Conservation (phyloP, 495 filamentous ascomycete genomes). For the Xylaria acuta region DNA sequence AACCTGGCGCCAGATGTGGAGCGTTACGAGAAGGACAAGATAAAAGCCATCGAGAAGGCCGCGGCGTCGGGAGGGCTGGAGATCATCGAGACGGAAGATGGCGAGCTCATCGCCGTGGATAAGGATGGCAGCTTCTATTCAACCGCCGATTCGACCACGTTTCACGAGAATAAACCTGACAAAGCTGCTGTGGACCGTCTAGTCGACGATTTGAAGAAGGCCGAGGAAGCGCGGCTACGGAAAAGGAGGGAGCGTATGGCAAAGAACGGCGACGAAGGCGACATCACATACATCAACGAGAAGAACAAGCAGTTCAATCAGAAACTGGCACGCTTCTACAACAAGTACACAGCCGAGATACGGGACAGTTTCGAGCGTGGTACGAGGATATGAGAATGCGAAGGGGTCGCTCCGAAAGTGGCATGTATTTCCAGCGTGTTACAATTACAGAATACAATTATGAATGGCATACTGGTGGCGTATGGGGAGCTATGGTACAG, state of each 20-base stretch:
- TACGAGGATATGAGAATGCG: slow-evolving; percentile 71
- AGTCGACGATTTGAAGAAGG: slow-evolving; percentile 84
- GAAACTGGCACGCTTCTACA: slow-evolving; percentile 93
- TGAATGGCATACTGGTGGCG: slow-evolving; percentile 30
- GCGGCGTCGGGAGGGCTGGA: slow-evolving; percentile 80
- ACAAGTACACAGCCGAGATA: slow-evolving; percentile 98
- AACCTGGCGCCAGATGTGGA: slow-evolving; percentile 75
- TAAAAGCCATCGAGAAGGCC: slow-evolving; percentile 81
- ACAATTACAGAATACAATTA: slow-evolving; percentile 23
- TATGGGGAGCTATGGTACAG: slow-evolving; percentile 40
- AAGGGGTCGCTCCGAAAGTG: slow-evolving; percentile 9
- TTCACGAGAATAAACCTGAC: slow-evolving; percentile 84
- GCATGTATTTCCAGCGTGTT: slow-evolving; percentile 25
- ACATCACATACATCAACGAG: slow-evolving; percentile 99
- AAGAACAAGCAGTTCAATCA: slow-evolving; percentile 99
- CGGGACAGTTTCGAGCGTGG: slow-evolving; percentile 97
- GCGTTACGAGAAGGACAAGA: slow-evolving; percentile 83
- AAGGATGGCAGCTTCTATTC: slow-evolving; percentile 89
- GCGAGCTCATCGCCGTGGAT: slow-evolving; percentile 93
- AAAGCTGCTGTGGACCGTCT: slow-evolving; percentile 90
- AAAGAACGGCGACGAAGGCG: slow-evolving; percentile 76
- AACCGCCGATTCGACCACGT: slow-evolving; percentile 79
- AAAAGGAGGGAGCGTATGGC: slow-evolving; percentile 80
- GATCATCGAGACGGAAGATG: slow-evolving; percentile 91
- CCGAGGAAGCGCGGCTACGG: slow-evolving; percentile 83